Percentiles rank a stretch among this genome's conserved stretches.
phyloP scores from a whole-genome alignment of 352 stramenopile species.

The Aphanomyces cochlioides region DNA sequence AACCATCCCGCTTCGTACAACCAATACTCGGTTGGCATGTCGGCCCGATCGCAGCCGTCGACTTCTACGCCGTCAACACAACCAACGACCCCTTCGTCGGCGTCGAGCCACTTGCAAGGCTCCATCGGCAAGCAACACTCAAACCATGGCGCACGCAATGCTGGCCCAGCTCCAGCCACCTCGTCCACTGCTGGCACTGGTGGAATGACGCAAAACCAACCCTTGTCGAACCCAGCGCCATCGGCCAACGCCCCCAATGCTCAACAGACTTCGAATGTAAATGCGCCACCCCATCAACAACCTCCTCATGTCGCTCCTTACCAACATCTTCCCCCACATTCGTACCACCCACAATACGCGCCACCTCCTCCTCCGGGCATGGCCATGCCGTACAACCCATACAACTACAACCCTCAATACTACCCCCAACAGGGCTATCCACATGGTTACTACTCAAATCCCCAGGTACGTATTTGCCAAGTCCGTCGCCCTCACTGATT shows the following conservation, averaged over 20 bases:
- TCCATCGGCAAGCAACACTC: conserved; percentile 21
- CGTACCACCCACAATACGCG: conserved; percentile 78
- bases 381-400: conserved; percentile 84
- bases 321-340: conserved; percentile 59
- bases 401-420: conserved; percentile 84
- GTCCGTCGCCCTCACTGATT: neutral
- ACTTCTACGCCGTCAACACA: neutral
- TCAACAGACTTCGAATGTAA: neutral
- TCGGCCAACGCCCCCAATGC: conserved; percentile 36
- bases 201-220: conserved; percentile 35
- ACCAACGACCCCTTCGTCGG: conserved; percentile 2
- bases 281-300: conserved; percentile 55
- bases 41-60: conserved; percentile 31
- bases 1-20: conserved; percentile 71
- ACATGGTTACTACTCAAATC: conserved; percentile 80
- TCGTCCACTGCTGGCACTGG: conserved; percentile 36
- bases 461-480: conserved; percentile 45
- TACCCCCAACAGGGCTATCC: conserved; percentile 53
- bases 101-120: neutral
- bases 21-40: conserved; percentile 81
- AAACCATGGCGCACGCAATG: neutral
- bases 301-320: conserved; percentile 43
- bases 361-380: conserved; percentile 80
- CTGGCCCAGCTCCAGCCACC: neutral
- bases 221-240: conserved; percentile 29